Evolutionary conservation across 2,329 filamentous ascomycete genomes (phyloP), one percentile per base, ranked within the genome.

Genomic region (Ophiognomonia clavigignenti-juglandacearum): DNA sequence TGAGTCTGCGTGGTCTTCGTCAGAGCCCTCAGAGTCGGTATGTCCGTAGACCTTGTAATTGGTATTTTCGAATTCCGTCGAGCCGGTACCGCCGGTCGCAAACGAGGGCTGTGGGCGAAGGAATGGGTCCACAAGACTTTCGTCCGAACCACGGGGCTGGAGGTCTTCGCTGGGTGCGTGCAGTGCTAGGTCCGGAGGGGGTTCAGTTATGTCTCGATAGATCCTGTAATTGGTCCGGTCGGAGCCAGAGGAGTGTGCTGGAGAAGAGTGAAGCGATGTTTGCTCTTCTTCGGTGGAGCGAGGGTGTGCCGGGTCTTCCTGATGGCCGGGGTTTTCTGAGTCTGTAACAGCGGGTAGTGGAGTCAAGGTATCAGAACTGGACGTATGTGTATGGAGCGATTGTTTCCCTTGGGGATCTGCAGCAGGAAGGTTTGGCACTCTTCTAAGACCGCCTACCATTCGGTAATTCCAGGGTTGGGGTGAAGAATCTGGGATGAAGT

Each of bases 41-140:
- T 70, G 70, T 31, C 65, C 69, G 54, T 78, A 73, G 18, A 77
- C 64, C 57, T 77, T 73, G 68, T 78, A 77, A 56, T 82, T 80
- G 37, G 73, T 70, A 14, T 65, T 69, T 34, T 77, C 74, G 14
- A 73, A 74, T 3, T 68, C 53, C 4, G 73, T 76, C 10, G 74
- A 74, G 37, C 61, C 65, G 10, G 66, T 69, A 34, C 61, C 56
- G 19, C 61, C 60, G 6, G 70, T 70, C 39, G 56, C 57, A 45
- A 69, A 71, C 1, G 69, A 72, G 10, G 62, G 48, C 43, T 70
- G 70, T 9, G 59, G 54, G n/a, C 53, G 48, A 26, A 53, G 41
- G 29, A 40, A 41, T 20, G 46, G 50, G 23, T 41, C 43, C 42
- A 43, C 35, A 18, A 26, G 34, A 19, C 39, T 43, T 27, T 46